Evolutionary conservation across 495 filamentous ascomycete species (phyloP).

Genomic region (Annulohypoxylon nitens): DNA sequence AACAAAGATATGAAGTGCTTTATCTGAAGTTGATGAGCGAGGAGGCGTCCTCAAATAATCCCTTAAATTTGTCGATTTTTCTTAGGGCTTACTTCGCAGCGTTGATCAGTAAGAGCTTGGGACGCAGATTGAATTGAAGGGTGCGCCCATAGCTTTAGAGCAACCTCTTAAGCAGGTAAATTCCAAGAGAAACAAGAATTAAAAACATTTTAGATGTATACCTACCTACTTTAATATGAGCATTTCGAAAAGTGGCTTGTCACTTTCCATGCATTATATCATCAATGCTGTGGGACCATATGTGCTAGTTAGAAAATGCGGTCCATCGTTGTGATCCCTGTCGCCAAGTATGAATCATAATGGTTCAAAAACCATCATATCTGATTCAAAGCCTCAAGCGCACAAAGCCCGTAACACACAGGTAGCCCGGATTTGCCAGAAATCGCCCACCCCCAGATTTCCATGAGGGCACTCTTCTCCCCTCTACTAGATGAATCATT

Average conservation of each 20-base stretch:
- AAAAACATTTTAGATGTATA: too few species aligned
- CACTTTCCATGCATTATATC: background rate
- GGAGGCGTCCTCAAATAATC: background rate
- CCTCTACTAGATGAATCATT: conserved; percentile 5
- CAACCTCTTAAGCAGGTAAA: too few species aligned
- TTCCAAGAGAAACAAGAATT: too few species aligned
- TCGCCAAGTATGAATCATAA: conserved; percentile 48
- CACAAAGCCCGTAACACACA: background rate
- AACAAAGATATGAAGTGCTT: background rate
- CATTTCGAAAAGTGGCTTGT: too few species aligned
- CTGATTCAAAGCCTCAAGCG: conserved; percentile 33
- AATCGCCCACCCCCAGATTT: background rate
- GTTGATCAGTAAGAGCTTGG: too few species aligned
- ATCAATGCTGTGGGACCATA: background rate
- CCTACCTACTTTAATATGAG: too few species aligned
- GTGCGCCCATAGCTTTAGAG: too few species aligned
- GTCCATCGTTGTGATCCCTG: background rate
- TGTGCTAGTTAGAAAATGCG: conserved; percentile 8
- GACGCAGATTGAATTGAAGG: too few species aligned
- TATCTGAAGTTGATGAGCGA: background rate
- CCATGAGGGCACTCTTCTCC: background rate
- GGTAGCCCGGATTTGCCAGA: background rate
- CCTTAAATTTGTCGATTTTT: background rate
- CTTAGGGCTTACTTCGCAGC: background rate
- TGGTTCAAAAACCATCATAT: conserved; percentile 32